Evolutionary conservation across 164 flowering plant genomes (phyloP), one percentile per base, ranked within the genome.

Genomic region (Akebia trifoliata): DNA sequence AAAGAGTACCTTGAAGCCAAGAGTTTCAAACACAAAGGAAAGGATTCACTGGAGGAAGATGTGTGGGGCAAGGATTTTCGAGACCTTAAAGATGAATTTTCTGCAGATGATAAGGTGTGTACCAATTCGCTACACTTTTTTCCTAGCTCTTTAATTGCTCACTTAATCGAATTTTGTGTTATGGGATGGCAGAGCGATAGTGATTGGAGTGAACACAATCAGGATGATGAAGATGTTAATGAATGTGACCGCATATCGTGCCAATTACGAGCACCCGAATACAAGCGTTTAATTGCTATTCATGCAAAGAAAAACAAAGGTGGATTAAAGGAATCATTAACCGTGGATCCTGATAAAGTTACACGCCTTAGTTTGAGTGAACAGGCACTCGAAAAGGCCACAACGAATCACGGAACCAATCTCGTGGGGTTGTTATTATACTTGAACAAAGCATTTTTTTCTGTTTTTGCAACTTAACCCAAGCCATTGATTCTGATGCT

Each of bases 291-390:
- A n/a, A 91, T 88, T 38, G 82, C 88, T 21, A 81, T 91, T 56
- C 84, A 72, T 56, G 92, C 98, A 15, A 94, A 87, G 39, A 86
- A 88, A 52, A 82, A 78, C 44, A 86, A 83, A 74, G 78, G 74
- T 39, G 69, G 71, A 0, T 21, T 79, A n/a, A 72, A 55, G 64
- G 70, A 72, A 48, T 66, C 75, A 7, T 65, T 88, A 43, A 65
- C 47, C 42, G 55, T 47, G 54, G 76, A 61, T 2, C 39, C 42
- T 11, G 68, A 74, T 39, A 77, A 71, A 64, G 82, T 83, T 18
- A 79, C 70, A 56, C 90, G 98, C n/a, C 84, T 91, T 56, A 86
- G 98, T 71, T 75, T 91, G 80, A 91, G 92, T 50, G 98, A 91
- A 57, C 85, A 78, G 53, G 72, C 51, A 40, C 82, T 91, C 38